A percentile compares a stretch with the other conserved stretches of the same genome.
Conservation (phyloP, 192 early-diverging fungal species). For the Coemansia brasiliensis region DNA sequence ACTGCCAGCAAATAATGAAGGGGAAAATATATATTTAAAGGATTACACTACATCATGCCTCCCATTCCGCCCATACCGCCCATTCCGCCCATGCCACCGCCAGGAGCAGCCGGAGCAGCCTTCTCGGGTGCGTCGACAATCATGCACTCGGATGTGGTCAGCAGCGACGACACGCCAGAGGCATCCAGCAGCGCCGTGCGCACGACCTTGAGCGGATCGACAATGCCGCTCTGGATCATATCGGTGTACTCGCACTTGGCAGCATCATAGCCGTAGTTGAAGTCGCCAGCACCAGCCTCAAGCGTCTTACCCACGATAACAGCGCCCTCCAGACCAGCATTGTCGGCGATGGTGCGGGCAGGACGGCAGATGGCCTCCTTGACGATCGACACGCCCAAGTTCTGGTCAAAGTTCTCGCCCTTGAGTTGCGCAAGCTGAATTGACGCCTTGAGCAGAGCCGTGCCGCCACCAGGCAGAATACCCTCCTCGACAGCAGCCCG, state of each 20-base stretch:
- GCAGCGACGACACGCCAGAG: conserved; percentile 91
- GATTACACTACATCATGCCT: conserved; percentile 55
- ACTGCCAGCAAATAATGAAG: no score
- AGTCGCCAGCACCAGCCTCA: conserved; percentile 71
- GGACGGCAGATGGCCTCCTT: conserved; percentile 92
- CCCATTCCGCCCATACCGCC: conserved; percentile 77
- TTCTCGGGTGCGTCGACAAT: conserved; percentile 93
- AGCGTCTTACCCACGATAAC: conserved; percentile 96
- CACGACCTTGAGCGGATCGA: conserved; percentile 99
- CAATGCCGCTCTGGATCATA: conserved; percentile 95
- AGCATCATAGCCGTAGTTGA: conserved; percentile 96
- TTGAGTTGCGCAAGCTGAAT: conserved; percentile 79
- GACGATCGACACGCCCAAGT: conserved; percentile 96
- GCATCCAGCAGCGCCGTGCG: conserved; percentile 97
- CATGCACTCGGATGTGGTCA: conserved; percentile 98
- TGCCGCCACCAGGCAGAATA: conserved; percentile 98
- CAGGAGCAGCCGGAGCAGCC: conserved; percentile 58
- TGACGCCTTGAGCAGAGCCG: conserved; percentile 92
- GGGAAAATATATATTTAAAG: background rate
- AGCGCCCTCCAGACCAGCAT: conserved; percentile 96
- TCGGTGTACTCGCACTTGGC: conserved; percentile 89
- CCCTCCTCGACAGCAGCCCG: conserved; percentile 99
- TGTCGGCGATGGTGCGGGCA: conserved; percentile 91
- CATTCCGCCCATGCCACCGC: conserved; percentile 72
- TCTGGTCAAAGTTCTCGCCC: conserved; percentile 98